Conservation (phyloP, 2,329 filamentous ascomycete genomes). For the Zymoseptoria brevis region DNA sequence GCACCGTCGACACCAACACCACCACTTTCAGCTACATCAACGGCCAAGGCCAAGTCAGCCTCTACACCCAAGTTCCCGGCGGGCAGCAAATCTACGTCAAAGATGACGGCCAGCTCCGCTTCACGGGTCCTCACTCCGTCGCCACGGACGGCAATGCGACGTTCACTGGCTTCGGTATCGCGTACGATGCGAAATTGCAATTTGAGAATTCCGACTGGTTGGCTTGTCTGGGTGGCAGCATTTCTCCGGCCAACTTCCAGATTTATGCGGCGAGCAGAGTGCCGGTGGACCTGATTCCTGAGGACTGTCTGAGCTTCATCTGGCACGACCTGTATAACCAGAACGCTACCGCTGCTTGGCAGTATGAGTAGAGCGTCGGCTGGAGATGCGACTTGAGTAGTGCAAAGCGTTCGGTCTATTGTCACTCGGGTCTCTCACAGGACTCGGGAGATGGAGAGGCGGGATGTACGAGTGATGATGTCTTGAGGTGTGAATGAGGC, state of each 20-base stretch:
- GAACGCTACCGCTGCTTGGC: conserved; percentile 5
- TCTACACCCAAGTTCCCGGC: conserved; percentile 23
- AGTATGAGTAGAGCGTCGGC: conserved; percentile 3
- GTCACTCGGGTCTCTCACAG: no score
- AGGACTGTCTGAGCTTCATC: conserved; percentile 9
- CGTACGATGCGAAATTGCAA: conserved; percentile 8
- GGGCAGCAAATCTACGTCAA: conserved; percentile 28
- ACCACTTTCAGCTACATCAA: conserved; percentile 21
- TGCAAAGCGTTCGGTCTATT: not conserved
- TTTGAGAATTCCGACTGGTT: conserved; percentile 14
- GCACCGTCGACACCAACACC: conserved; percentile 9
- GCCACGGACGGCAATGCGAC: conserved; percentile 17
- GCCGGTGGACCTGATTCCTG: conserved; percentile 2
- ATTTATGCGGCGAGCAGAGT: conserved; percentile 4
- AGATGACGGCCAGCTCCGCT: conserved; percentile 22
- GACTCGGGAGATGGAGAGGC: not conserved
- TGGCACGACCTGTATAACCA: conserved; percentile 5
- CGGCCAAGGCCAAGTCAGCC: conserved; percentile 13
- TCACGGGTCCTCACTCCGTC: conserved; percentile 25
- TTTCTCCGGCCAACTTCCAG: conserved; percentile 8
- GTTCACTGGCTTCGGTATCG: conserved; percentile 16
- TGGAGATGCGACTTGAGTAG: not conserved
- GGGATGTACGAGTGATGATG: not conserved
- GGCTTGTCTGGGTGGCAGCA: conserved; percentile 9
- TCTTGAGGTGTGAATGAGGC: not conserved